Base-by-base conservation (phyloP, 805 yeast species). In the Brettanomyces bruxellensis region DNA sequence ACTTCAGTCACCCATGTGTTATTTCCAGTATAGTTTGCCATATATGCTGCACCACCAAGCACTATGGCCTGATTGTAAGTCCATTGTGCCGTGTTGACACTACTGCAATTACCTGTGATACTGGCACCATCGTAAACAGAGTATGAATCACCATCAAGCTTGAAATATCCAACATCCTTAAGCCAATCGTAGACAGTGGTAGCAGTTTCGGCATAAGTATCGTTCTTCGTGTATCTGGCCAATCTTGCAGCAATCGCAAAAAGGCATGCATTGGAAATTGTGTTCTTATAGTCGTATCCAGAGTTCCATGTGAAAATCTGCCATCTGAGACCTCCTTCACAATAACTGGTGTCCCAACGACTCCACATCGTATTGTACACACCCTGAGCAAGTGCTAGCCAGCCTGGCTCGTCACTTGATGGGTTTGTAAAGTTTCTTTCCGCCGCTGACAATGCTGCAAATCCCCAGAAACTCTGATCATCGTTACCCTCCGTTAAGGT, bases 401-500 rank as follows among this genome's bases (percentile, higher is more conserved):
- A 87, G 41, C 64, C 59, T 3, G 52, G 45, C 43, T 55, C 44
- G 38, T 50, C 55, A 24, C 45, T 47, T 28, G 85, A 84, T 1
- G 90, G 89, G 56, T 86, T 84, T 5, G 86, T 70, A 65, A 88
- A 88, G 65, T 84, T 84, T 59, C 85, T 75, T 59, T 87, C 96
- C 2, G 88, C 83, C 1, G 95, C 95, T 14, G 75, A 79, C 85
- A 87, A 81, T 2, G 72, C 93, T 2, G 93, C 83, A 41, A 88
- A 70, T 1, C 95, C 96, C 96, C 96, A 87, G 60, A 88, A 84
- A 0, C 86, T 95, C 66, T 87, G 96, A 71, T 87, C 96, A 71
- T 87, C 96, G 60, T 87, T 87, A 64, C 96, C 96, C 65, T 87
- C 95, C 2, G 93, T 81, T 7, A 83, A 73, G 9, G 88, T 75